Evolutionary conservation across 1,284 basidiomycete species (phyloP), one percentile per base, ranked within the genome.

Genomic region (Termitomyces sp.): DNA sequence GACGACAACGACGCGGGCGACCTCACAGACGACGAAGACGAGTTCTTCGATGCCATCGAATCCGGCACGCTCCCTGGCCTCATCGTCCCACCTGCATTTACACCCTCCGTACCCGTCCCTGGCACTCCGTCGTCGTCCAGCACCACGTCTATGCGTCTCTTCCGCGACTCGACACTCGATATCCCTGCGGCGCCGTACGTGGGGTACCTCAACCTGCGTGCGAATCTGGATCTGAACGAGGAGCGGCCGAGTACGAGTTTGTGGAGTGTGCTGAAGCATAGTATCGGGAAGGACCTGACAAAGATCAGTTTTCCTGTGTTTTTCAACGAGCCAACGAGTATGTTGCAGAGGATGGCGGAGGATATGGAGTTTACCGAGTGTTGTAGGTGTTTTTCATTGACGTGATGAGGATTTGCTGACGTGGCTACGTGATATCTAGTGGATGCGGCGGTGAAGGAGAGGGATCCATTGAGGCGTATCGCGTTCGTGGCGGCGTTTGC

Each of bases 41-140:
- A 98, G 70, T 98, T 98, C 72, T 98, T 97, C 64, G 96, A 98
- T 66, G 94, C 95, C 16, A 94, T 97, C 64, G 96, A 98, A 65
- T 73, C 84, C 9, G 88, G 87, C 50, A 80, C 76, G 28, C 72
- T 95, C 0, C 89, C 91, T 5, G 85, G 88, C 58, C 75, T 93
- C 4, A 72, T 88, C 38, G 76, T 93, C 21, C 78, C 81, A 46
- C 77, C 85, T 37, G 75, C 79, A 5, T 78, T 93, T 33, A 75
- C 60, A 41, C 67, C 67, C 38, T 66, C 70, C 18, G 7, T 31
- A 60, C 42, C 43, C 4, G 28, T 62, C 4, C 58, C 61, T n/a
- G n/a, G n/a, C 43, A 59, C 57, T 10, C 50, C 56, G 13, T 58
- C 69, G n/a, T n/a, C 5, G 58, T n/a, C 68, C 39, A 41, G 18